These are phyloP conservation scores for Misopates orontium DNA, from an alignment of 257 asterid genomes.

Conservation along the genomic window DNA sequence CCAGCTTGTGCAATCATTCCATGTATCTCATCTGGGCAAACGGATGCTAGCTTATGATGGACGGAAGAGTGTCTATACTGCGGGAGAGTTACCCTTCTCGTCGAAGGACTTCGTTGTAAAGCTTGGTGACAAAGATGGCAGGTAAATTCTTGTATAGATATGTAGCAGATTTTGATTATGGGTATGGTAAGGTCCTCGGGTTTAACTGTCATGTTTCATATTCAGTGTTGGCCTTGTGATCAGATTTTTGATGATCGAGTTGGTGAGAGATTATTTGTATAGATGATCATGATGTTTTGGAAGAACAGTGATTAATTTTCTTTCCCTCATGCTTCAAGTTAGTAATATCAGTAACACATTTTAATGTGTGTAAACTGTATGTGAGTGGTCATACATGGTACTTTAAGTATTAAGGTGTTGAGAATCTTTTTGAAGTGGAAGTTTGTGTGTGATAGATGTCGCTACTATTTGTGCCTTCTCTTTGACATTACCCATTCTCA, in stretches of 20 bases:
- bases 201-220: too few relatives aligned
- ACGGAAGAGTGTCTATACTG: slow-evolving; percentile 64
- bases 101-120: slow-evolving; percentile 62
- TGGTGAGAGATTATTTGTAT: neutral
- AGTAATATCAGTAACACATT: neutral
- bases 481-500: neutral
- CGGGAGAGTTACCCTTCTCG: slow-evolving; percentile 61
- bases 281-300: neutral
- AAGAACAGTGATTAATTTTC: neutral
- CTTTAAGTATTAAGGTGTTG: neutral
- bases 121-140: slow-evolving; percentile 36
- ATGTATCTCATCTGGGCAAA: slow-evolving; percentile 45
- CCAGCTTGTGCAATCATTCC: slow-evolving; percentile 30
- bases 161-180: neutral
- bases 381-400: neutral
- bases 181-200: neutral
- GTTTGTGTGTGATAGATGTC: neutral
- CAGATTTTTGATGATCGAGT: too few relatives aligned
- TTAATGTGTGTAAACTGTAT: neutral
- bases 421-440: neutral
- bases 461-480: neutral
- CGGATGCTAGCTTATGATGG: slow-evolving; percentile 71
- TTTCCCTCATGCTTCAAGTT: neutral
- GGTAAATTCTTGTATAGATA: slow-evolving; percentile 30
- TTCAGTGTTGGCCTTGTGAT: neutral